Evolutionary conservation across 768 basidiomycete genomes (phyloP).

Genomic region (Lyophyllum decastes): DNA sequence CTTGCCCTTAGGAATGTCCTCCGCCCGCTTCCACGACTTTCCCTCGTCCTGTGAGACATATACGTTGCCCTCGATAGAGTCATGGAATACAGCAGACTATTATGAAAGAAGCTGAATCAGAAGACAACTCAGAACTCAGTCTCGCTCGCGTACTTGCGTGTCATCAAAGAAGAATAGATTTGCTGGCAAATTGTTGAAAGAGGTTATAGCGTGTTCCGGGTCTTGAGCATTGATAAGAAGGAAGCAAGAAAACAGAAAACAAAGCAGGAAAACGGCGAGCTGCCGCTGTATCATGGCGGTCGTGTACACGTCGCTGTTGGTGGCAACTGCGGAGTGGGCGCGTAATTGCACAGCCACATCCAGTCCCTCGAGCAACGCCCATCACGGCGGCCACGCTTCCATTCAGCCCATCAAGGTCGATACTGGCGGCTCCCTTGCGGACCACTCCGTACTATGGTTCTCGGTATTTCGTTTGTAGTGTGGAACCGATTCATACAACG

Average conservation of each 20-base stretch:
- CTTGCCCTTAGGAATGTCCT: conserved; percentile 54
- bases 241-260: conserved; percentile 16
- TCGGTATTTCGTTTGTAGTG: not conserved
- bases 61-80: conserved; percentile 65
- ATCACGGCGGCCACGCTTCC: not conserved
- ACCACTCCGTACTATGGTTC: too few species aligned
- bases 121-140: not conserved
- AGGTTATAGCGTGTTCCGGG: conserved; percentile 48
- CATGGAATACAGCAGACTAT: conserved; percentile 77
- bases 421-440: not conserved
- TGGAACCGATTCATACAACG: too few species aligned
- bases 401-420: not conserved
- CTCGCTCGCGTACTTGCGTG: conserved; percentile 62
- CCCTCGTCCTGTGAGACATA: conserved; percentile 89
- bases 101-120: conserved; percentile 10
- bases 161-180: conserved; percentile 93
- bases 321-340: conserved; percentile 9
- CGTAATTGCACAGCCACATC: conserved; percentile 17
- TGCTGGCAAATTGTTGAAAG: conserved; percentile 73
- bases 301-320: conserved; percentile 19
- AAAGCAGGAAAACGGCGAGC: conserved; percentile 19
- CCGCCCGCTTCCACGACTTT: conserved; percentile 56
- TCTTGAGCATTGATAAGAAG: conserved; percentile 34
- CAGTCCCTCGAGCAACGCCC: not conserved
- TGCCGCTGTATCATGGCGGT: conserved; percentile 26